Evolutionary conservation across 768 basidiomycete genomes (phyloP), one percentile per base, ranked within the genome.

Genomic region (Pisolithus albus): DNA sequence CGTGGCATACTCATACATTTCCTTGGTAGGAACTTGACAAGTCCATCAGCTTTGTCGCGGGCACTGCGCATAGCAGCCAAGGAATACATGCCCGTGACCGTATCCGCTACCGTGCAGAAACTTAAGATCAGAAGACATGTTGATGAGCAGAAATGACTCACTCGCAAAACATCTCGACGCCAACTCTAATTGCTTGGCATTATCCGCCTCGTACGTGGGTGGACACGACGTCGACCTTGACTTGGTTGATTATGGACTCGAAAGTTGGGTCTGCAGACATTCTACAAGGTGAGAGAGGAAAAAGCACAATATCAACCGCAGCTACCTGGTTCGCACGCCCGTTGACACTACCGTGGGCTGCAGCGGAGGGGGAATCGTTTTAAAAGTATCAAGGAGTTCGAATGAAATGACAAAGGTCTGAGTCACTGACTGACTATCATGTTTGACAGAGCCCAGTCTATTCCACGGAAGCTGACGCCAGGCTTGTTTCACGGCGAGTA

Each of bases 1-100:
- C n/a, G 75, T 63, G 15, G 85, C 88, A 57, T 91, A 91, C 39
- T 73, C 69, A 59, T 83, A 84, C 88, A 92, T 92, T 51, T 84
- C 86, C 65, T 78, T 76, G 15, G 84, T 84, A 5, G 88, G 83
- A 75, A 66, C 83, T 82, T 80, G 43, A 36, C 34, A 39, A 4
- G 23, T 1, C 5, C 5, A n/a, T 47, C 18, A 50, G 42, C 21
- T 7, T 19, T 10, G 23, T 19, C 34, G n/a, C 26, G 19, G 15
- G 15, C 7, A 45, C 15, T 5, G 7, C 11, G 26, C 10, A 16
- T 11, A 28, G 11, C 9, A 8, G 18, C 26, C 18, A 18, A 46
- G 9, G 8, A 30, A 47, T 18, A 38, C 51, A 43, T 54, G 72
- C 75, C 75, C 67, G 77, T 77, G 45, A 76, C 66, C 21, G 77